Conservation (phyloP, 345 rosid species). For the Cardamine resedifolia region DNA sequence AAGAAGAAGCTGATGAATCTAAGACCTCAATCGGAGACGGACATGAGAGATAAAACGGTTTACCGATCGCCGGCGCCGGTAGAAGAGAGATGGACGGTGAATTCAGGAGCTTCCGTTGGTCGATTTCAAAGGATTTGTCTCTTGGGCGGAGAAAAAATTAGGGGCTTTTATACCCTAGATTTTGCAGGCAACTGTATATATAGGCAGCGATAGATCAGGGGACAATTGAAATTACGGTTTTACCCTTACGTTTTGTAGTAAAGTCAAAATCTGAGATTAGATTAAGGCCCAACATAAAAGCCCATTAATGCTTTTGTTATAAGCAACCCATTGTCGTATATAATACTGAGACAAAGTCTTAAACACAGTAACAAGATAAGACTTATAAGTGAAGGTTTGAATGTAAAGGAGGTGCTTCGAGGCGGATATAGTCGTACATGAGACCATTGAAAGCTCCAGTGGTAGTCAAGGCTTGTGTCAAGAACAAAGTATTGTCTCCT, state of each 20-base stretch:
- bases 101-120: slow-evolving; percentile 37
- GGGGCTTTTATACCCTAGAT: slow-evolving; percentile 85
- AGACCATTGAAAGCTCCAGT: slow-evolving; percentile 64
- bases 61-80: slow-evolving; percentile 41
- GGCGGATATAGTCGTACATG: slow-evolving; percentile 89
- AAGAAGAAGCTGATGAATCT: not conserved
- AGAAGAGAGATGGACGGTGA: slow-evolving; percentile 5
- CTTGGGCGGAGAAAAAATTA: slow-evolving; percentile 54
- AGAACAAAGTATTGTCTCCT: slow-evolving; percentile 66
- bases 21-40: slow-evolving; percentile 14
- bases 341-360: not conserved
- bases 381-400: not conserved
- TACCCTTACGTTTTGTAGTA: not conserved
- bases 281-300: not conserved
- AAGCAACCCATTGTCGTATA: not conserved
- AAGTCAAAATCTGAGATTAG: not conserved
- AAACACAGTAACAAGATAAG: not conserved
- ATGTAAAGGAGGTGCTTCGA: slow-evolving; percentile 62
- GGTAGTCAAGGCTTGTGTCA: slow-evolving; percentile 58
- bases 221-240: not conserved
- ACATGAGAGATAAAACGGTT: not conserved
- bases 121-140: slow-evolving; percentile 27
- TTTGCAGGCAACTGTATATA: slow-evolving; percentile 68
- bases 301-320: not conserved
- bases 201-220: slow-evolving; percentile 46